phyloP scores from a whole-genome alignment of 441 rosid species.

The Gossypium schwendimanii region DNA sequence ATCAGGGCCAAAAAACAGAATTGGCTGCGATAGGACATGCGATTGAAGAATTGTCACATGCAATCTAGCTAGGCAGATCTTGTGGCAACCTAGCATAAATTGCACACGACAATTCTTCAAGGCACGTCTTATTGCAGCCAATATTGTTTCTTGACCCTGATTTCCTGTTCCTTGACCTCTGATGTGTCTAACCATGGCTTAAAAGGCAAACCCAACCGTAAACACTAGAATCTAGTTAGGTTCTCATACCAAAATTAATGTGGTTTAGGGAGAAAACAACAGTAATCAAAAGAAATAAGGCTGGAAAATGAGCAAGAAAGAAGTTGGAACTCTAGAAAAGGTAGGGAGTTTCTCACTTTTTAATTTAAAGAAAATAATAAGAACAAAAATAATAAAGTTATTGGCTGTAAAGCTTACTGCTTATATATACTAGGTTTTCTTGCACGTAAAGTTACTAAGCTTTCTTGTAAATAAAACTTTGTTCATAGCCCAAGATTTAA shows the following conservation, averaged over 20 bases:
- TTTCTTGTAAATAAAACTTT: not conserved
- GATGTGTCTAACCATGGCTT: not conserved
- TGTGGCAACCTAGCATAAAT: not conserved
- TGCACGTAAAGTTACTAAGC: not conserved
- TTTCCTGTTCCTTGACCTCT: not conserved
- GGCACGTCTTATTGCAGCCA: not conserved
- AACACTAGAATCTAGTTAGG: not conserved
- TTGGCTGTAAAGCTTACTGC: not conserved
- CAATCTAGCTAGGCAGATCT: not conserved
- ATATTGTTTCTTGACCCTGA: not conserved
- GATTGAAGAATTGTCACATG: not conserved
- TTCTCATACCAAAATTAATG: not conserved
- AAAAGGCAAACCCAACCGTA: not conserved
- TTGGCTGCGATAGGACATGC: not conserved
- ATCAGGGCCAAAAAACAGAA: not conserved
- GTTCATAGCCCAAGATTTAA: not conserved
- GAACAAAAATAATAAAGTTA: not conserved
- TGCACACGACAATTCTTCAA: not conserved
- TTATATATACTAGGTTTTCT: not conserved
- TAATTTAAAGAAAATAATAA: not conserved
- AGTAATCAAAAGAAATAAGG: not conserved
- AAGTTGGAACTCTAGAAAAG: not conserved
- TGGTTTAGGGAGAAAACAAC: not conserved
- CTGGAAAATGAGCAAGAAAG: not conserved
- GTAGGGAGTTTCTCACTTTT: not conserved